Base-by-base conservation (phyloP, 108 stramenopile species). In the Bacterosira constricta region DNA sequence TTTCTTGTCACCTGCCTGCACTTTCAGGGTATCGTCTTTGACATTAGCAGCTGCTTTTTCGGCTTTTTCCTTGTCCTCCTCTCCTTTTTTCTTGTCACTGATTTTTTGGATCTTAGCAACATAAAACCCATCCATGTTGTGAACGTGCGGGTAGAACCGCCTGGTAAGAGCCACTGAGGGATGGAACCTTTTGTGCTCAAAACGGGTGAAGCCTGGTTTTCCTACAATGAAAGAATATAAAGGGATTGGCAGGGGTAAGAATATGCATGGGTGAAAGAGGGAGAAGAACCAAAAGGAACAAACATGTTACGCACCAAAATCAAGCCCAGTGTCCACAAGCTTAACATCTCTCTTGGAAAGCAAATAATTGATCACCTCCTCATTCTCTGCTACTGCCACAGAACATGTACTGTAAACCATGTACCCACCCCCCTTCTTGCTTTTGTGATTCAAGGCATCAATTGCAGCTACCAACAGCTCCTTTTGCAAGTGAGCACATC, bases 61-160 rank as follows among this genome's bases (percentile, higher is more conserved):
- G 4, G 30, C 44, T 37, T 71, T 79, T 17, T 66, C 59, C 34
- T 70, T 81, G 25, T 81, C 77, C 39, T 79, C 90, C 32, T 88
- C 77, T 20, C 83, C 86, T 11, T 79, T 83, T 35, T 73, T 57
- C 36, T 69, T 72, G 37, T 94, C 90, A 69, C 90, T 91, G 34
- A 97, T 56, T 81, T 99, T 99, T 58, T 94, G 83, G 61, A 99
- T 91, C 83, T 99, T 99, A 15, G 93, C 94, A 46, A 99, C 97
- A 71, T 90, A 99, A 78, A 99, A 99, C 17, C 99, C 99, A 78
- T 99, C 99, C 98, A 99, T 99, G 84, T 99, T 99, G 88, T 99
- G 99, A 32, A 97, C 97, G 72, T 99, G 99, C 26, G 99, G 99
- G 77, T 99, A 99, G 74, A 99, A 99, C 37, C 99, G 83, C 42